Evolutionary conservation across 2,329 filamentous ascomycete species (phyloP).

Genomic region (Colletotrichum chlorophyti): DNA sequence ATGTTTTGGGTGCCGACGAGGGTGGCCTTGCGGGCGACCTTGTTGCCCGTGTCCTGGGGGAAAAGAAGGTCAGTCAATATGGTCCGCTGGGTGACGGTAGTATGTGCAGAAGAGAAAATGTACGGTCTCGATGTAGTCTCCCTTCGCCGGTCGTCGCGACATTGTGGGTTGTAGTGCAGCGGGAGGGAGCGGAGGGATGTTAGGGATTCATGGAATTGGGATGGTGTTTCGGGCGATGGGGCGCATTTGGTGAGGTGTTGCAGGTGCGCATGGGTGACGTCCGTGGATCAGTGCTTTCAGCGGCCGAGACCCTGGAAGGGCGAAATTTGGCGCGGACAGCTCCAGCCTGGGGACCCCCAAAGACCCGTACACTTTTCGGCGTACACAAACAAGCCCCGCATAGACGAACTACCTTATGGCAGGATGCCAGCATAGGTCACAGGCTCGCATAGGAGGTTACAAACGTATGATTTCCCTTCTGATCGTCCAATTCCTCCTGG

Average conservation of each 20-base stretch:
- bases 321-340: no score
- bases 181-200: neutral
- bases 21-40: conserved; percentile 89
- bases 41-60: conserved; percentile 91
- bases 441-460: no score
- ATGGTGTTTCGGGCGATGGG: neutral
- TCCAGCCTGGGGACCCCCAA: no score
- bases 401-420: no score
- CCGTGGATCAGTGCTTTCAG: neutral
- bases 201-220: neutral
- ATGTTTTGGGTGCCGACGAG: conserved; percentile 98
- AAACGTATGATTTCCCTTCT: no score
- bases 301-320: no score
- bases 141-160: conserved; percentile 80
- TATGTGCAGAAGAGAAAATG: conserved; percentile 31
- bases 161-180: conserved; percentile 51
- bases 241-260: neutral
- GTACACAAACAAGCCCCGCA: no score
- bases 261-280: conserved; percentile 13
- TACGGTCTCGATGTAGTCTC: conserved; percentile 98
- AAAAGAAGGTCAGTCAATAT: neutral
- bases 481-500: no score
- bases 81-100: neutral
- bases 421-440: no score
- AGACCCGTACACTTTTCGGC: no score